Conservation (phyloP, 2,329 filamentous ascomycete species). For the Epichloe bromicola region DNA sequence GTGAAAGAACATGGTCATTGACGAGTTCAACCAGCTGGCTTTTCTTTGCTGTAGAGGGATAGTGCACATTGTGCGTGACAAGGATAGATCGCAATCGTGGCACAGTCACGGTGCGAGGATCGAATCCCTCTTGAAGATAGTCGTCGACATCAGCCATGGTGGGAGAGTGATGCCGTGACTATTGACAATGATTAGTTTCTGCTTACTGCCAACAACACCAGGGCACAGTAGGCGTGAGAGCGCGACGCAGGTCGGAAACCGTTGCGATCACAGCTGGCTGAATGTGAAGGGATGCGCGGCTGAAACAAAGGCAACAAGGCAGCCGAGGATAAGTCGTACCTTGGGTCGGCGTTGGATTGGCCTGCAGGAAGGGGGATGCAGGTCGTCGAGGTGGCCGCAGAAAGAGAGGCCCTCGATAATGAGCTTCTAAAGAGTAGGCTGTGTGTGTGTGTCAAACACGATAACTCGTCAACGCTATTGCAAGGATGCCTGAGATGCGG, state of each 20-base stretch:
- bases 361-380: slow-evolving; percentile 1
- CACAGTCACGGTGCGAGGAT: slow-evolving; percentile 71
- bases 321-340: slow-evolving; percentile 1
- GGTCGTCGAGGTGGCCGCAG: slow-evolving; percentile 5
- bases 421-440: background rate
- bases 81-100: slow-evolving; percentile 83
- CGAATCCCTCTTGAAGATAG: slow-evolving; percentile 80
- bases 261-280: background rate
- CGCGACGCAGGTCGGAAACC: background rate
- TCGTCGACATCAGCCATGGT: slow-evolving; percentile 57
- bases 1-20: slow-evolving; percentile 62
- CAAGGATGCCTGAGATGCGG: background rate
- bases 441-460: background rate
- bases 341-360: background rate
- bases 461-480: background rate
- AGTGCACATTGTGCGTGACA: slow-evolving; percentile 74
- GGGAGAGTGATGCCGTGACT: background rate
- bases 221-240: background rate
- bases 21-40: slow-evolving; percentile 75
- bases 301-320: slow-evolving; percentile 3
- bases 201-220: background rate
- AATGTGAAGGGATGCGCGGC: background rate
- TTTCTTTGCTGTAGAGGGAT: slow-evolving; percentile 87
- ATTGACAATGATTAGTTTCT: slow-evolving; percentile 3
- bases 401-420: background rate